These are phyloP conservation scores for Boletus bicolor DNA, from an alignment of 768 basidiomycete genomes.

Conservation along the genomic window DNA sequence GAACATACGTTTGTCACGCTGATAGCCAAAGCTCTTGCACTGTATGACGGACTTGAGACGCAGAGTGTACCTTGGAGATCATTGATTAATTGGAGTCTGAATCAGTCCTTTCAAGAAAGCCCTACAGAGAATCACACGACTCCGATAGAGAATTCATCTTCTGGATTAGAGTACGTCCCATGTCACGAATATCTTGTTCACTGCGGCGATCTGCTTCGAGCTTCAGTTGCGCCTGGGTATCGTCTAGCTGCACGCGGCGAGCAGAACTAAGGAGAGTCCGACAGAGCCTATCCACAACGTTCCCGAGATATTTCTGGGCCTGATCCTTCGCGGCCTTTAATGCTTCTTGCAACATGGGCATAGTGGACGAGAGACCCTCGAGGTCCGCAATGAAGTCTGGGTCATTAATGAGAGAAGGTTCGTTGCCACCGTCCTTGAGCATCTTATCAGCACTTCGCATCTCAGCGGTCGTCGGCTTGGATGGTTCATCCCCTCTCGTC, in stretches of 20 bases:
- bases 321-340: conserved; percentile 10
- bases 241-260: conserved; percentile 19
- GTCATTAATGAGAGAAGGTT: conserved; percentile 20
- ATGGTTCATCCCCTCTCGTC: background rate
- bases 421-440: conserved; percentile 21
- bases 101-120: background rate
- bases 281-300: conserved; percentile 17
- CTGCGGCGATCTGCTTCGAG: conserved; percentile 8
- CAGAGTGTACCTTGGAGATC: conserved; percentile 14
- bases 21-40: background rate
- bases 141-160: conserved; percentile 19
- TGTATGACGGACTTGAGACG: conserved; percentile 8
- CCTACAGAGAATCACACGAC: conserved; percentile 20
- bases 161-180: conserved; percentile 11
- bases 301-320: conserved; percentile 19
- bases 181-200: conserved; percentile 18
- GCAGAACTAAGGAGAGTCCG: conserved; percentile 8
- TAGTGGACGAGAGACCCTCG: conserved; percentile 8
- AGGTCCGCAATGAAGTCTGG: conserved; percentile 24
- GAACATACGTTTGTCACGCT: conserved; percentile 4
- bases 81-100: background rate
- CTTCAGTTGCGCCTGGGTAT: conserved; percentile 12
- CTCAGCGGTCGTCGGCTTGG: conserved; percentile 14
- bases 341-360: conserved; percentile 19
- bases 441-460: conserved; percentile 14